Percentiles rank a stretch among this genome's conserved stretches.
phyloP scores from a whole-genome alignment of 768 basidiomycete species.

The Kwoniella dejecticola region DNA sequence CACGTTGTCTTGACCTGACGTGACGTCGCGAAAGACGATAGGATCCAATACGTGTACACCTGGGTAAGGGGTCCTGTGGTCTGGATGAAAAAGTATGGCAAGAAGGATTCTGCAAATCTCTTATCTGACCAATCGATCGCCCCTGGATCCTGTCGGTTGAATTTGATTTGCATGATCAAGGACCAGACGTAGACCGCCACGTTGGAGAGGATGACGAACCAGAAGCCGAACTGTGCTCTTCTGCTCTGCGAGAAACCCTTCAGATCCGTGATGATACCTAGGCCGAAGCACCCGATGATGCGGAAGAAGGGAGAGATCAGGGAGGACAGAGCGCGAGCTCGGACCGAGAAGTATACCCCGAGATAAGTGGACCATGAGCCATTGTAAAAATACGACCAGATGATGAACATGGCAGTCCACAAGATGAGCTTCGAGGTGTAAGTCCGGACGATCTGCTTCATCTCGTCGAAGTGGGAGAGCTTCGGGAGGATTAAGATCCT shows the following conservation, averaged over 20 bases:
- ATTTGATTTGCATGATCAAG: conserved; percentile 2
- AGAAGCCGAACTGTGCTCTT: conserved; percentile 1
- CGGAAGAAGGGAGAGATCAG: conserved; percentile 31
- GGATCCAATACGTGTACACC: conserved; percentile 39
- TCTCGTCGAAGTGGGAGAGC: conserved; percentile 21
- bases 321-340: conserved; percentile 39
- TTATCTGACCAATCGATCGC: neutral
- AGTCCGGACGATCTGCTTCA: conserved; percentile 11
- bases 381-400: conserved; percentile 21
- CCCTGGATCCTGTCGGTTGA: conserved; percentile 1
- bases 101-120: neutral
- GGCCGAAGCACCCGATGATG: conserved; percentile 21
- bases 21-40: conserved; percentile 35
- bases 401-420: neutral
- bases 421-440: conserved; percentile 5
- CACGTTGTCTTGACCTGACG: neutral
- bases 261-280: conserved; percentile 37
- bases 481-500: conserved; percentile 13
- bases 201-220: conserved; percentile 2
- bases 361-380: conserved; percentile 38
- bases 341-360: conserved; percentile 30
- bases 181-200: conserved; percentile 8
- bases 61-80: conserved; percentile 27
- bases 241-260: conserved; percentile 19
- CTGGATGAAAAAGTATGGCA: conserved; percentile 23